Base-by-base conservation (phyloP, 73 alveolate genomes). In the Blepharisma stoltei region DNA sequence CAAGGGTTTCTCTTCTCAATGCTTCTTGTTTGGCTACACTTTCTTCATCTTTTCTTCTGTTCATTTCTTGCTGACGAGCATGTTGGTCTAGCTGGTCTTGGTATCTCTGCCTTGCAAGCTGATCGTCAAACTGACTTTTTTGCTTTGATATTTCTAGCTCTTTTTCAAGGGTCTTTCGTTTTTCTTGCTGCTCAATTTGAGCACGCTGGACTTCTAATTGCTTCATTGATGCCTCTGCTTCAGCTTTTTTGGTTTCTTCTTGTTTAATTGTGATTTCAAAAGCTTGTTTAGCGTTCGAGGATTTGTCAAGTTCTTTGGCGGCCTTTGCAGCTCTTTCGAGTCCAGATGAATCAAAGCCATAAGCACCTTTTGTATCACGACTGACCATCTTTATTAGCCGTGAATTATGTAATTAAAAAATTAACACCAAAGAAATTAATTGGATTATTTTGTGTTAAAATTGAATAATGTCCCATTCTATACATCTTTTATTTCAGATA, bases 271-370 rank as follows among this genome's bases (percentile, higher is more conserved):
- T 88, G 11, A 89, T 44, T n/a, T 89, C 91, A 53, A 86, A 89
- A 5, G 96, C 96, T 8, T 86, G 44, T 46, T 86, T 80, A 8
- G 96, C 90, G 78, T 89, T 86, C 37, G 90, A 55, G 21, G 89
- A 67, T 48, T 46, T 38, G 70, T 89, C 96, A 37, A 89, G 78
- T 55, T 86, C 86, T 73, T 83, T 86, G 45, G 93, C 96, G 25
- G 96, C 96, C 82, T 88, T 60, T 18, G 96, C 96, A 11, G 96
- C 96, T 70, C 88, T 81, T 86, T 89, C 96, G 14, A 89, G 87
- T 0, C 96, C 96, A 6, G 96, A 67, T n/a, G 96, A 83, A 75
- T 89, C 96, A 82, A 89, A 89, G 11, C 96, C 96, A 71, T 89
- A 89, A 67, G 83, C 83, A 23, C 94, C 87, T 55, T 60, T n/a